phyloP scores from a whole-genome alignment of 208 protist species.

The Herpetomonas tarakana region DNA sequence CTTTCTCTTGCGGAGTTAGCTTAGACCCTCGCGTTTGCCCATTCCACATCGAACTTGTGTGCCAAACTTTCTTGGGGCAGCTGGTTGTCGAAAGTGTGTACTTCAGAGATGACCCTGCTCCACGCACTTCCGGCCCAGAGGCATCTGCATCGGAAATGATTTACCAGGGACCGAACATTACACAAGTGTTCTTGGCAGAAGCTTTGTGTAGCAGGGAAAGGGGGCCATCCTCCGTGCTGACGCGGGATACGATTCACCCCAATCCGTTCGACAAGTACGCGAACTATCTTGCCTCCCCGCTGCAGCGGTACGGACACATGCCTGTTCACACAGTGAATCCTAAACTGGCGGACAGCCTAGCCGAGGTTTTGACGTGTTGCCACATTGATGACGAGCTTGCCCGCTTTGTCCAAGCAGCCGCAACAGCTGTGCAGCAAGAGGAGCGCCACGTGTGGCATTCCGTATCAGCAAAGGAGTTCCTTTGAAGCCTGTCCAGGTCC shows the following conservation, averaged over 20 bases:
- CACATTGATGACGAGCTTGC: constrained; percentile 62
- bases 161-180: constrained; percentile 51
- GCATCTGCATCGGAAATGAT: constrained; percentile 13
- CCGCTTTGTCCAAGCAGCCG: constrained; percentile 36
- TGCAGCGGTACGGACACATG: constrained; percentile 47
- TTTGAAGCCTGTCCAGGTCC: too few relatives aligned
- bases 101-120: constrained; percentile 11
- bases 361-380: constrained; percentile 20
- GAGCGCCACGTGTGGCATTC: too few relatives aligned
- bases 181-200: constrained; percentile 34
- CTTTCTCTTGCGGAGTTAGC: constrained; percentile 31
- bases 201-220: constrained; percentile 5
- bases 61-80: constrained; percentile 17
- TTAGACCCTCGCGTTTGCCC: constrained; percentile 22
- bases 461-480: too few relatives aligned
- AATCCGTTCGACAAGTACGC: constrained; percentile 14
- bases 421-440: constrained; percentile 8
- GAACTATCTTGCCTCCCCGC: constrained; percentile 18
- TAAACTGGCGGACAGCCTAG: constrained; percentile 30
- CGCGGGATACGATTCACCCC: constrained; percentile 8
- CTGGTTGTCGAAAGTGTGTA: constrained; percentile 39
- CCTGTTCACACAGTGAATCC: constrained; percentile 63
- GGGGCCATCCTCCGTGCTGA: constrained; percentile 9
- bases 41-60: constrained; percentile 16
- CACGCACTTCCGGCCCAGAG: constrained; percentile 19